These are phyloP conservation scores for Aphanomyces astaci DNA, from an alignment of 352 stramenopile species.

Conservation along the genomic window DNA sequence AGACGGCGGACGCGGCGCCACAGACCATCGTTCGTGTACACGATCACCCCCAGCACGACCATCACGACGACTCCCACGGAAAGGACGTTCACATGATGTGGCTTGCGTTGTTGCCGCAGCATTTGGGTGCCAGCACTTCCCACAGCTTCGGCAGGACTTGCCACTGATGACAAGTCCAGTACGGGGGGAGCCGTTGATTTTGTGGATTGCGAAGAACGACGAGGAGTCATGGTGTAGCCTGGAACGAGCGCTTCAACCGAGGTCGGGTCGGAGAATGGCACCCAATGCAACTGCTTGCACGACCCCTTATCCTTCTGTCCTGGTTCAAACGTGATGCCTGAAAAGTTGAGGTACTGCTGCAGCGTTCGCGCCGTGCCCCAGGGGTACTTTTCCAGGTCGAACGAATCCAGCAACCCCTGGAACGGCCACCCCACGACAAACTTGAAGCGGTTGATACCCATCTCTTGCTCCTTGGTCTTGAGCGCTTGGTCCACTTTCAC, in stretches of 20 bases:
- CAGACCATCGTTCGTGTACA: slow-evolving; percentile 20
- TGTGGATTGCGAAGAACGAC: too few species aligned
- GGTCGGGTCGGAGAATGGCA: slow-evolving; percentile 6
- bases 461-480: not conserved
- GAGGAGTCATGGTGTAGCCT: slow-evolving; percentile 11
- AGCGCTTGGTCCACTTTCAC: slow-evolving; percentile 6
- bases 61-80: not conserved
- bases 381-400: slow-evolving; percentile 22
- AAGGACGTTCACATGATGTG: slow-evolving; percentile 3
- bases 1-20: slow-evolving; percentile 10
- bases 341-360: slow-evolving; percentile 23
- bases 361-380: slow-evolving; percentile 14
- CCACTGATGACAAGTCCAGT: not conserved
- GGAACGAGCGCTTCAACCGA: slow-evolving; percentile 8
- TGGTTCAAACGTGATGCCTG: slow-evolving; percentile 22
- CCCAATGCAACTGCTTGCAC: slow-evolving; percentile 24
- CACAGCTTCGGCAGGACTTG: not conserved
- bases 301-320: slow-evolving; percentile 15
- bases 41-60: slow-evolving; percentile 3
- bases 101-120: not conserved
- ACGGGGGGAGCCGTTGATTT: not conserved
- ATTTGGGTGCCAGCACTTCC: not conserved
- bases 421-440: slow-evolving; percentile 17
- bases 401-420: slow-evolving; percentile 5
- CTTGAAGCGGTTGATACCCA: slow-evolving; percentile 20